Evolutionary conservation across 2,329 filamentous ascomycete genomes (phyloP).

Genomic region (Phoma sp.): DNA sequence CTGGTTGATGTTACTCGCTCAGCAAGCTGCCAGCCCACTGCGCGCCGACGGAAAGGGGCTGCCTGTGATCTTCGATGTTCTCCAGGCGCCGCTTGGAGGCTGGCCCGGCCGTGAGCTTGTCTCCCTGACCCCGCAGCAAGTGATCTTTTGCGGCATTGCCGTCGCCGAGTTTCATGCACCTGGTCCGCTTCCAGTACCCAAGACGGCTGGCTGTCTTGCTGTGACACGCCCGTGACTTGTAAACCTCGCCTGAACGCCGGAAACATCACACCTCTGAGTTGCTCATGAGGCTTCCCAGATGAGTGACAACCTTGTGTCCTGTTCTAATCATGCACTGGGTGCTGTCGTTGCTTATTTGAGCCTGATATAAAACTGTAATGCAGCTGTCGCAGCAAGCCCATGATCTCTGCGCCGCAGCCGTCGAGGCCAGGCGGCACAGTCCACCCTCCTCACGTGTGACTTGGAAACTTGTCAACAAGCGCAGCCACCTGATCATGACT

Average conservation of each 20-base stretch:
- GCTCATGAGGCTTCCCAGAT: neutral
- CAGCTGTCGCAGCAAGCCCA: conserved; percentile 3
- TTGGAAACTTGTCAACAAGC: neutral
- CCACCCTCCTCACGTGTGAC: conserved; percentile 9
- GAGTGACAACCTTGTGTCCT: neutral
- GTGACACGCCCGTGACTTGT: conserved; percentile 4
- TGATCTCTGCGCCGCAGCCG: conserved; percentile 1
- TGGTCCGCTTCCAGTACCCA: conserved; percentile 10
- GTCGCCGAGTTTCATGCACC: conserved; percentile 17
- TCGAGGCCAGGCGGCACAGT: conserved; percentile 13
- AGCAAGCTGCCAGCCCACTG: conserved; percentile 4
- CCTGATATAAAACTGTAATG: neutral
- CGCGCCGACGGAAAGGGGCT: conserved; percentile 14
- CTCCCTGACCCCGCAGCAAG: conserved; percentile 18
- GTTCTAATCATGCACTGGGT: neutral
- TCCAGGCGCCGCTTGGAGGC: conserved; percentile 12
- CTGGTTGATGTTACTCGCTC: conserved; percentile 16
- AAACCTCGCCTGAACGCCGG: neutral
- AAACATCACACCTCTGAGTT: neutral
- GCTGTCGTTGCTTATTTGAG: neutral
- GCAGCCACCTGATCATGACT: neutral
- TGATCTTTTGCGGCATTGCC: conserved; percentile 12
- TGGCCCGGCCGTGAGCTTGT: conserved; percentile 15
- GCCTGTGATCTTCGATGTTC: conserved; percentile 17
- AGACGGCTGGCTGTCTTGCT: conserved; percentile 14